Evolutionary conservation across 1,139 yeast genomes (phyloP).

Genomic region (Schwanniomyces etchellsii): DNA sequence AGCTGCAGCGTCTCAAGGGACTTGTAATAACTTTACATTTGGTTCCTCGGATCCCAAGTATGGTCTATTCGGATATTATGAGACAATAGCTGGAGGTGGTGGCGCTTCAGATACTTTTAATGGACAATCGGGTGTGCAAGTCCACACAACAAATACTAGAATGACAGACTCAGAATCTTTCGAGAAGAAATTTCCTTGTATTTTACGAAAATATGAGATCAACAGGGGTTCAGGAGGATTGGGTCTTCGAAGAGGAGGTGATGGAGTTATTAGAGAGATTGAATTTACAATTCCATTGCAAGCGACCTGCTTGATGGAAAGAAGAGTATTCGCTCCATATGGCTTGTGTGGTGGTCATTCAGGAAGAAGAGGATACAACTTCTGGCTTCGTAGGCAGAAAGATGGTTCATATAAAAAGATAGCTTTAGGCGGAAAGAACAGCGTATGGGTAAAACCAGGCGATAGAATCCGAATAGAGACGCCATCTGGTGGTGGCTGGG

Average conservation of each 20-base stretch:
- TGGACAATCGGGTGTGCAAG: conserved; percentile 40
- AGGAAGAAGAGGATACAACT: conserved; percentile 13
- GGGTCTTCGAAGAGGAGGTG: conserved; percentile 33
- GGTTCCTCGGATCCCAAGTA: conserved; percentile 36
- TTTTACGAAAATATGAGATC: conserved; percentile 23
- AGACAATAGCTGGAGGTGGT: conserved; percentile 66
- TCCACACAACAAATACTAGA: conserved; percentile 40
- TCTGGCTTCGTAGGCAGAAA: conserved; percentile 3
- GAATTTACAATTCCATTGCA: conserved; percentile 13
- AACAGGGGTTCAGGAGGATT: conserved; percentile 29
- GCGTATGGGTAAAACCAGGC: conserved; percentile 44
- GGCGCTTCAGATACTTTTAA: conserved; percentile 52
- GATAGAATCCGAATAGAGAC: conserved; percentile 49
- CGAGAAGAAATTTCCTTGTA: conserved; percentile 31
- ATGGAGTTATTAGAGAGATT: conserved; percentile 19
- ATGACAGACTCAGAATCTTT: conserved; percentile 38
- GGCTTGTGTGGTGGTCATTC: conserved; percentile 17
- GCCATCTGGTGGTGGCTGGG: conserved; percentile 41
- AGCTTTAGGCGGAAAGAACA: conserved; percentile 48
- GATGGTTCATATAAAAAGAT: conserved; percentile 3
- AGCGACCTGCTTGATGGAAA: conserved; percentile 38
- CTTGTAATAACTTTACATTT: conserved; percentile 53
- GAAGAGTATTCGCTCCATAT: conserved; percentile 17
- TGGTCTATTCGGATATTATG: conserved; percentile 63
- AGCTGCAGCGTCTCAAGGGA: conserved; percentile 47